phyloP scores from a whole-genome alignment of 371 early-diverging fungal species.

The Haplosporangium sp. region DNA sequence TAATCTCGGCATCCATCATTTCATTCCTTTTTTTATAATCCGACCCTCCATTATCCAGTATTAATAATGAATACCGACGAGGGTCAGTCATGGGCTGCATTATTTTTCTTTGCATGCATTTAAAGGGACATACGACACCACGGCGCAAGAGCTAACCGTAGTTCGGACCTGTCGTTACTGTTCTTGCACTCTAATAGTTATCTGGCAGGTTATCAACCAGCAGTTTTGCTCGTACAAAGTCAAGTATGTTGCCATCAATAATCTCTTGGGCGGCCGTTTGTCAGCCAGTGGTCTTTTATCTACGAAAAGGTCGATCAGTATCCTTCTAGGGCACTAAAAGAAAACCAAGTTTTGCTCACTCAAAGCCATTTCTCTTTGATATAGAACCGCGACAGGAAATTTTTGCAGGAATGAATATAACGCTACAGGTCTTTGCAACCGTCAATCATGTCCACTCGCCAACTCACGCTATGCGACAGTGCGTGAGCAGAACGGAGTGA shows the following conservation, averaged over 20 bases:
- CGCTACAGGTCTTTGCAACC: conserved; percentile 98
- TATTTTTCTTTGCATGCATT: neutral
- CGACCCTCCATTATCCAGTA: neutral
- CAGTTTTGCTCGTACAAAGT: conserved; percentile 97
- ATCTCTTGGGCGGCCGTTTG: neutral
- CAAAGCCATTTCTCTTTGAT: neutral
- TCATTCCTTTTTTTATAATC: neutral
- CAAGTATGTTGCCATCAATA: conserved; percentile 71
- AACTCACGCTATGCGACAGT: conserved; percentile 99
- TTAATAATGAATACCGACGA: conserved; percentile 67
- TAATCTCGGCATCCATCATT: conserved; percentile 13
- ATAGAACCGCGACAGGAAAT: conserved; percentile 83
- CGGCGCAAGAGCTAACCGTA: too few species aligned
- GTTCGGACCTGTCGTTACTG: neutral
- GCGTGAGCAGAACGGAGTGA: conserved; percentile 88
- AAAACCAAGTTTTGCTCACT: neutral
- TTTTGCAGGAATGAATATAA: conserved; percentile 99
- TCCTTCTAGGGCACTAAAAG: neutral
- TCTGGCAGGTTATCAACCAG: conserved; percentile 94
- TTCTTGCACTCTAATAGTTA: conserved; percentile 58
- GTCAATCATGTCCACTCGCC: conserved; percentile 98
- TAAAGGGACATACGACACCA: too few species aligned
- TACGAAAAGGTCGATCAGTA: neutral
- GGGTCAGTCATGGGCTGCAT: conserved; percentile 14
- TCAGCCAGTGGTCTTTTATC: neutral